Base-by-base conservation (phyloP, 2,329 filamentous ascomycete genomes). In the Aspergillus ustus region DNA sequence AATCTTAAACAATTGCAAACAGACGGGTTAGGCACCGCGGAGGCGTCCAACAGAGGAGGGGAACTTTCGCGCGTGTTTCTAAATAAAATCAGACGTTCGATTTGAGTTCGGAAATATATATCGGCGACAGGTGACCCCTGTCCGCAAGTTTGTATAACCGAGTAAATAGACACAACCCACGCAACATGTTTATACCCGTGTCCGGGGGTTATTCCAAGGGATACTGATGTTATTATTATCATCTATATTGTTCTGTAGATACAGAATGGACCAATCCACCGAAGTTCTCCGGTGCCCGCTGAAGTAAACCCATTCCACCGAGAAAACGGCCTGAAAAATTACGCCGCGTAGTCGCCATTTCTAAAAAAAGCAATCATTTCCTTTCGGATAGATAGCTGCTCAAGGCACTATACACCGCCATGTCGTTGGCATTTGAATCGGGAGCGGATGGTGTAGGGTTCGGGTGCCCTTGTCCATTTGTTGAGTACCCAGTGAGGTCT, bases 401-500 rank as follows among this genome's bases (percentile, higher is more conserved):
- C 37, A 57, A 34, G 4, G 48, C 55, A 40, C 34, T 52, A 19
- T 51, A 57, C 55, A 52, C 51, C 7, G 44, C 46, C 3, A 34
- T 6, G 15, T 52, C 55, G 22, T 48, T 37, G 8, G 20, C 31
- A 17, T 44, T 17, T 3, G 28, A 34, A 8, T 22, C 20, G 4
- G 17, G 20, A 9, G 34, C 55, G 6, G 55, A 31, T 45, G 22
- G 22, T 8, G 22, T 7, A 20, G 46, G 34, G 28, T 29, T 28
- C 13, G 52, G n/a, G 9, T 53, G 43, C 29, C 49, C 22, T 7
- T 61, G 34, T 8, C 49, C 40, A 29, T 51, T 31, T 28, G 45
- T 45, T 13, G 45, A 46, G n/a, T 40, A n/a, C 45, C 48, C 28
- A 11, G 61, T 59, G 19, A 61, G 45, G 28, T 63, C 61, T 45